Evolutionary conservation across 495 filamentous ascomycete genomes (phyloP), one percentile per base, ranked within the genome.

Genomic region (Xylona heveae): DNA sequence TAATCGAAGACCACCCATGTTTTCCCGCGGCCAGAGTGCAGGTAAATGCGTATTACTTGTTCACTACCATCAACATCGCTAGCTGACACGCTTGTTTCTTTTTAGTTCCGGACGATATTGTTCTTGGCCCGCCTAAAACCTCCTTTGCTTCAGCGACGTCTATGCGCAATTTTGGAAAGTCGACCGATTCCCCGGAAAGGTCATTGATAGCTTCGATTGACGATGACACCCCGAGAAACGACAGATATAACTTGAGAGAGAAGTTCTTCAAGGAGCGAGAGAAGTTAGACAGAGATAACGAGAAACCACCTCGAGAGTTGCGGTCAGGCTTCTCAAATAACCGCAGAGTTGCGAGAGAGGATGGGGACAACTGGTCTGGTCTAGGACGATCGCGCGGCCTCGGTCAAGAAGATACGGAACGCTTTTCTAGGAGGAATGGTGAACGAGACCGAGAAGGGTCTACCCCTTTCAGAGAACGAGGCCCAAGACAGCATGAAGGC

Each of bases 121-220:
- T 91, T 39, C 76, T 93, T 24, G 83, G 81, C 20, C 84, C 84
- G 19, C 82, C 84, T 1, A 82, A 83, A 41, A 80, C 68, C 17
- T 69, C 69, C 19, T 93, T 95, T 50, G 72, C 78, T 36, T 93
- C 84, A 6, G 73, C 80, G 10, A 80, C 78, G 28, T 53, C 63
- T 19, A 40, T 52, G 39, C 49, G 68, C 52, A 64, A 59, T 37
- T 43, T 58, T 35, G 54, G 53, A 36, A 58, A 68, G 12, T 27
- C 19, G 3, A 16, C 18, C 14, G 30, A 37, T n/a, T 37, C 29
- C 21, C 14, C 31, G 3, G 36, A 38, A n/a, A 20, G 18, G 7
- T n/a, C 35, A 2, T 22, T 16, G 7, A 10, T 18, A 6, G 21
- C 19, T 59, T 57, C 47, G 34, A 38, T 66, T 36, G 49, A 50